Conservation (phyloP, 2,329 filamentous ascomycete genomes). For the Aspergillus texensis region DNA sequence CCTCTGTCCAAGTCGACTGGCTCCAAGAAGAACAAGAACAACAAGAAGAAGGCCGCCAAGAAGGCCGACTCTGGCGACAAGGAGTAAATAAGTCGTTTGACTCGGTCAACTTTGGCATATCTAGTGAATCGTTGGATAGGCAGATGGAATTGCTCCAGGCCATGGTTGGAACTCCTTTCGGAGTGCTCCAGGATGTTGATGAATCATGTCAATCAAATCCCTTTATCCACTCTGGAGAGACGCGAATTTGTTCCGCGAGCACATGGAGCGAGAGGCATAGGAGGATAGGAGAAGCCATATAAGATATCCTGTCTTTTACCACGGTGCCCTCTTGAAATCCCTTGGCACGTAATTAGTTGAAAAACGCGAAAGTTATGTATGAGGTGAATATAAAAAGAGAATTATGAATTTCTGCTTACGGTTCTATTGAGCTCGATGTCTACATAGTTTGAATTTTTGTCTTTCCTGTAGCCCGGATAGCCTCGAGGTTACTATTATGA, state of each 20-base stretch:
- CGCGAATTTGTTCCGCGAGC: slow-evolving; percentile 1
- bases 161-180: slow-evolving; percentile 17
- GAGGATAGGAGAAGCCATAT: slow-evolving; percentile 7
- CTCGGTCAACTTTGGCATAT: slow-evolving; percentile 20
- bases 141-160: slow-evolving; percentile 22
- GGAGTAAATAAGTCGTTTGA: slow-evolving; percentile 38
- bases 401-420: background rate
- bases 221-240: slow-evolving; percentile 3
- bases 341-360: slow-evolving; percentile 23
- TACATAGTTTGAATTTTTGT: background rate
- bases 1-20: slow-evolving; percentile 67
- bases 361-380: slow-evolving; percentile 18
- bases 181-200: slow-evolving; percentile 10
- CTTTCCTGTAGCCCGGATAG: background rate
- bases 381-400: slow-evolving; percentile 14
- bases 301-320: slow-evolving; percentile 7
- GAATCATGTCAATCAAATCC: slow-evolving; percentile 7
- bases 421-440: background rate
- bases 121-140: slow-evolving; percentile 15
- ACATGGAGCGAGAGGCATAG: slow-evolving; percentile 9
- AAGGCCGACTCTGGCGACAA: slow-evolving; percentile 48
- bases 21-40: slow-evolving; percentile 85
- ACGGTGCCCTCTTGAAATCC: slow-evolving; percentile 10
- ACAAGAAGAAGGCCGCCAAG: slow-evolving; percentile 72
- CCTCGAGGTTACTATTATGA: background rate